Percentiles rank a stretch among this genome's conserved stretches.
Evolutionary conservation across 2,329 filamentous ascomycete species (phyloP).

Genomic region (Akanthomyces dipterigenus): DNA sequence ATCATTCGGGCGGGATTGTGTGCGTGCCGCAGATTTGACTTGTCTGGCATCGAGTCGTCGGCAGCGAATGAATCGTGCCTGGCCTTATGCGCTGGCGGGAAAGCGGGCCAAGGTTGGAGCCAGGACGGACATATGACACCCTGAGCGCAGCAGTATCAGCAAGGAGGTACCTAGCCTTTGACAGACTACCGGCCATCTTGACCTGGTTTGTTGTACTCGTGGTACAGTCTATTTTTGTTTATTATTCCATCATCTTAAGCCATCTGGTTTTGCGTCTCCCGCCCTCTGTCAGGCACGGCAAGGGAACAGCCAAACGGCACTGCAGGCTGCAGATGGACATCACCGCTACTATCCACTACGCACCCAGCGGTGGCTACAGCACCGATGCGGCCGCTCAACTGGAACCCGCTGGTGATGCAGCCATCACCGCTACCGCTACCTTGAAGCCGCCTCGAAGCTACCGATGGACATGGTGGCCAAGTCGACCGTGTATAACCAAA

Average conservation of each 20-base stretch:
- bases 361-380: background rate
- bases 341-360: background rate
- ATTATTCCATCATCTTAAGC: background rate
- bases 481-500: background rate
- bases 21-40: background rate
- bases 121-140: slow-evolving; percentile 1
- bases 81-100: slow-evolving; percentile 7
- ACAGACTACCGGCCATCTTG: no score
- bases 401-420: background rate
- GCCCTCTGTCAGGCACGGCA: background rate
- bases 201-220: background rate
- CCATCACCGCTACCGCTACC: background rate
- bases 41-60: background rate
- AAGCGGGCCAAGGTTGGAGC: slow-evolving; percentile 10
- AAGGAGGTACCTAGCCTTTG: background rate
- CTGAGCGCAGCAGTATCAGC: background rate
- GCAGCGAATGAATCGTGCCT: slow-evolving; percentile 6
- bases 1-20: background rate
- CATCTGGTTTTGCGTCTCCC: background rate
- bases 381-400: background rate
- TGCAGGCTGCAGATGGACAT: background rate
- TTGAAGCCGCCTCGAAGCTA: background rate
- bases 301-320: background rate
- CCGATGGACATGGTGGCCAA: background rate
- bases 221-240: background rate